phyloP scores from a whole-genome alignment of 1,284 basidiomycete genomes.

The Marasmius sp. region DNA sequence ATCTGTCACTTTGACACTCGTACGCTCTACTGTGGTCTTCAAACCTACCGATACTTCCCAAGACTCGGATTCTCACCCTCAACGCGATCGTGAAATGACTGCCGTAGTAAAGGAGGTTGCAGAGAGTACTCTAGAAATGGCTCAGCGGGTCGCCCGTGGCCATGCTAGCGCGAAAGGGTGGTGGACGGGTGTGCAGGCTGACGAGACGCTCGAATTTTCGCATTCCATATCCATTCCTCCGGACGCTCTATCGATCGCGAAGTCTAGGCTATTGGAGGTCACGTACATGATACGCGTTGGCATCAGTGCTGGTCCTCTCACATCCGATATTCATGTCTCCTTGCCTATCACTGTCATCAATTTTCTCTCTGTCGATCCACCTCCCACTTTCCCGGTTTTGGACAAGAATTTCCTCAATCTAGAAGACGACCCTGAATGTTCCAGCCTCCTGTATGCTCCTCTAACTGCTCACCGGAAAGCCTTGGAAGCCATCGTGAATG shows the following conservation, averaged over 20 bases:
- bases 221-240: conserved; percentile 68
- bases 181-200: conserved; percentile 80
- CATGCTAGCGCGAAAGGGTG: conserved; percentile 82
- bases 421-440: conserved; percentile 1
- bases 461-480: not conserved
- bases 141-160: conserved; percentile 62
- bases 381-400: conserved; percentile 37
- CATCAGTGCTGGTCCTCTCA: conserved; percentile 63
- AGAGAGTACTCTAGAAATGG: conserved; percentile 66
- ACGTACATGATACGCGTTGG: conserved; percentile 76
- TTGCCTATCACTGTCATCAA: conserved; percentile 77
- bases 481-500: conserved; percentile 2
- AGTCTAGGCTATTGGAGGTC: conserved; percentile 79
- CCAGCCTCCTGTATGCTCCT: not conserved
- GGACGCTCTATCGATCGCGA: conserved; percentile 75
- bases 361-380: conserved; percentile 81
- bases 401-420: conserved; percentile 1
- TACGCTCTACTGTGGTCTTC: conserved; percentile 74
- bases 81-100: conserved; percentile 14
- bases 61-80: conserved; percentile 21
- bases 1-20: conserved; percentile 64
- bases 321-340: conserved; percentile 64
- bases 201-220: conserved; percentile 60
- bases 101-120: conserved; percentile 67
- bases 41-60: conserved; percentile 35